A percentile compares a stretch with the other conserved stretches of the same genome.
phyloP scores from a whole-genome alignment of 164 flowering plant genomes.

The Buxus sempervirens region DNA sequence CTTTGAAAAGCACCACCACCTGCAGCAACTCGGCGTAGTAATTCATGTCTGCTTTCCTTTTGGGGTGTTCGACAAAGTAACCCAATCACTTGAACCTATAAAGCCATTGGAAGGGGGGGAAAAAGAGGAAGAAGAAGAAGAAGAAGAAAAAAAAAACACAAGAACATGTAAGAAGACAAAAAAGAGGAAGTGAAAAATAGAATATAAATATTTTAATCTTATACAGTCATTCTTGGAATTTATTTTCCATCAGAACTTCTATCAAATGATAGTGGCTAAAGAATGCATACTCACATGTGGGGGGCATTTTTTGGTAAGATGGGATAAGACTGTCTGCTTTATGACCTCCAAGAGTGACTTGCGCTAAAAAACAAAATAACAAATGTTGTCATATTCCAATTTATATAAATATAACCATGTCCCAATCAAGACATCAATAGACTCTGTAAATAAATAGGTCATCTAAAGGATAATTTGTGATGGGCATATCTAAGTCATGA shows the following conservation, averaged over 20 bases:
- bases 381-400: not conserved
- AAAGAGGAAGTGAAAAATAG: too few relatives aligned
- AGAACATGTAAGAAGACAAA: not conserved
- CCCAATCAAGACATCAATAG: not conserved
- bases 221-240: not conserved
- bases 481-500: not conserved
- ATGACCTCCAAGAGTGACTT: constrained; percentile 80
- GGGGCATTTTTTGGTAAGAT: constrained; percentile 90
- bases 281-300: constrained; percentile 68
- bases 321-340: constrained; percentile 84
- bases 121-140: too few relatives aligned
- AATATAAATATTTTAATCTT: too few relatives aligned
- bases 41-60: constrained; percentile 90
- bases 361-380: constrained; percentile 42
- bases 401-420: not conserved
- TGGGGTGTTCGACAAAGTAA: constrained; percentile 85
- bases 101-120: too few relatives aligned
- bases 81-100: constrained; percentile 90
- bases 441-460: not conserved
- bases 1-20: constrained; percentile 85
- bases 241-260: not conserved
- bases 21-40: constrained; percentile 88
- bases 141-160: not conserved
- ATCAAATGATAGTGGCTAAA: constrained; percentile 1
- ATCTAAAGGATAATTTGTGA: not conserved